Conservation (phyloP, 2,329 filamentous ascomycete species). For the Plenodomus biglobosus region DNA sequence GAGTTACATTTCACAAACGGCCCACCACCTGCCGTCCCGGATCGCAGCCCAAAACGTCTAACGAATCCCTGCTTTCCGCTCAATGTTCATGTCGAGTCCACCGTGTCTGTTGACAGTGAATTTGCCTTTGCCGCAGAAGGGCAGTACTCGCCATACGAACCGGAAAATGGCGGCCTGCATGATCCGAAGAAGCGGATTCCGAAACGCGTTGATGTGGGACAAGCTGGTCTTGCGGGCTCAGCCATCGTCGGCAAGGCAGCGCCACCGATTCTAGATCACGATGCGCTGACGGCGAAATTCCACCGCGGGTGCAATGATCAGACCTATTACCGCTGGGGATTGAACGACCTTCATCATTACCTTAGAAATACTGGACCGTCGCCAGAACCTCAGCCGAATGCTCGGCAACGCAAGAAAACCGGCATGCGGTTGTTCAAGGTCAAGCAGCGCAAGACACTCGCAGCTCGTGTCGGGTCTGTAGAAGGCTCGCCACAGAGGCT, state of each 20-base stretch:
- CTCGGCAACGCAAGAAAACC: slow-evolving; percentile 17
- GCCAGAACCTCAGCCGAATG: slow-evolving; percentile 8
- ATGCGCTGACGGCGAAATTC: slow-evolving; percentile 28
- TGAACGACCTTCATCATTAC: slow-evolving; percentile 37
- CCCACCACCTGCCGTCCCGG: slow-evolving; percentile 24
- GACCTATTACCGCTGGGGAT: slow-evolving; percentile 15
- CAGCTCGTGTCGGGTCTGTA: slow-evolving; percentile 23
- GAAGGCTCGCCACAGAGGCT: slow-evolving; percentile 22
- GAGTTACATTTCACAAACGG: slow-evolving; percentile 14
- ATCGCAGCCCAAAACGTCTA: slow-evolving; percentile 28
- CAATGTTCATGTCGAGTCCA: slow-evolving; percentile 9
- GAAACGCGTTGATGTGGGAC: slow-evolving; percentile 8
- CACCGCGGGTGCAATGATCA: not conserved
- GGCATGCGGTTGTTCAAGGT: slow-evolving; percentile 29
- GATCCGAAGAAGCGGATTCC: slow-evolving; percentile 13
- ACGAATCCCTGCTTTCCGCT: slow-evolving; percentile 18
- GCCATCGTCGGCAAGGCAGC: slow-evolving; percentile 29
- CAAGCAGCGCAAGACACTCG: slow-evolving; percentile 26
- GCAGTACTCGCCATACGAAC: slow-evolving; percentile 26
- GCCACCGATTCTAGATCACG: slow-evolving; percentile 37
- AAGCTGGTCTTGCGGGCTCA: slow-evolving; percentile 21
- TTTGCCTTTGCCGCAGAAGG: slow-evolving; percentile 27
- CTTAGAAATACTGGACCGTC: slow-evolving; percentile 36
- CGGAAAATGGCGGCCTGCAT: slow-evolving; percentile 13
- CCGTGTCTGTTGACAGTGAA: slow-evolving; percentile 21